A percentile compares a stretch with the other conserved stretches of the same genome.
Evolutionary conservation across 257 asterid species (phyloP).

Genomic region (Gentiana straminea): DNA sequence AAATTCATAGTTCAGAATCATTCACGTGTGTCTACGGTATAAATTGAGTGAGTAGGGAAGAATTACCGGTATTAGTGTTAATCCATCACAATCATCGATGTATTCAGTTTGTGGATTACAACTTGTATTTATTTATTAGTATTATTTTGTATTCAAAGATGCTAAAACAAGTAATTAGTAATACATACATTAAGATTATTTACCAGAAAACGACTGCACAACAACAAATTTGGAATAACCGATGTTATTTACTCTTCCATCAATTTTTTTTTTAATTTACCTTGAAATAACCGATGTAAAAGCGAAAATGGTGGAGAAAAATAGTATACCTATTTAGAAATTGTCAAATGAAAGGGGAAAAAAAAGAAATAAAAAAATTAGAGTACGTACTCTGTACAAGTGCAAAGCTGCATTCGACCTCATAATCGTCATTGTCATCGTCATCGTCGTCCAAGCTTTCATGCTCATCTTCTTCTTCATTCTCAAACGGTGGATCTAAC

Average conservation of each 20-base stretch:
- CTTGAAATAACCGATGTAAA: background rate
- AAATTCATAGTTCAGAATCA: no score
- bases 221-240: background rate
- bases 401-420: constrained; percentile 50
- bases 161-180: background rate
- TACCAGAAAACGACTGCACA: constrained; percentile 26
- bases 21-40: no score
- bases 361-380: background rate
- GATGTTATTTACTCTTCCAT: no score
- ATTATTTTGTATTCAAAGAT: no score
- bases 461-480: constrained; percentile 31
- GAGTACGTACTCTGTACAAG: constrained; percentile 64
- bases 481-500: constrained; percentile 57
- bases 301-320: no score
- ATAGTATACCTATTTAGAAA: constrained; percentile 1
- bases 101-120: no score
- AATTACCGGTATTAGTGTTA: no score
- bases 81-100: no score
- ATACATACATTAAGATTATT: no score
- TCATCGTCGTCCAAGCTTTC: constrained; percentile 17
- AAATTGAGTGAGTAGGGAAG: no score
- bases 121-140: no score
- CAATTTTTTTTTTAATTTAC: background rate
- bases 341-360: background rate
- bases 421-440: constrained; percentile 15